Percentiles rank a stretch among this genome's conserved stretches.
These are phyloP conservation scores for Colletotrichum eleusines DNA, from an alignment of 2,329 filamentous ascomycete species.

Conservation along the genomic window DNA sequence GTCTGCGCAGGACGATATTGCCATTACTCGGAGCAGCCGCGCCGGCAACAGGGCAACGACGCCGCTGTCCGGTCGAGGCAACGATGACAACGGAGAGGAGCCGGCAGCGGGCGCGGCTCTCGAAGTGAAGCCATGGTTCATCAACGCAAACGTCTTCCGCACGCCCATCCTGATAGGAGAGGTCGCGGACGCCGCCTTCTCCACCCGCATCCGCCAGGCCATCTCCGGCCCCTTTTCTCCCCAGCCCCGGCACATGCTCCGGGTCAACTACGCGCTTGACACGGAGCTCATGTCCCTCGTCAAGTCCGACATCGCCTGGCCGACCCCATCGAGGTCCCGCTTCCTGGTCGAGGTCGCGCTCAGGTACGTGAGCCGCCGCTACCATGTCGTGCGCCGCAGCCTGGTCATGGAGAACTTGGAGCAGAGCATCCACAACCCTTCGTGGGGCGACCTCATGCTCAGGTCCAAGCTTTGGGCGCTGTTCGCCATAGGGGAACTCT, in stretches of 20 bases:
- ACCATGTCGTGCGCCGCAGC: conserved; percentile 56
- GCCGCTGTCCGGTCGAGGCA: conserved; percentile 14
- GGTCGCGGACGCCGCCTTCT: conserved; percentile 52
- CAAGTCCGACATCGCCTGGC: conserved; percentile 52
- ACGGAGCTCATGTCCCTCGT: conserved; percentile 47
- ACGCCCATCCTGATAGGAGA: conserved; percentile 52
- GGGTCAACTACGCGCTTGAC: conserved; percentile 51
- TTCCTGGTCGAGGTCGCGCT: conserved; percentile 56
- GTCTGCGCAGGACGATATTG: neutral
- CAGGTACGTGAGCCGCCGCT: conserved; percentile 53
- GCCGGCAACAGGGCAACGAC: conserved; percentile 15
- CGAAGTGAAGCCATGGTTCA: conserved; percentile 49
- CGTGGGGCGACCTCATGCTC: conserved; percentile 50
- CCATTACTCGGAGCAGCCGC: conserved; percentile 1
- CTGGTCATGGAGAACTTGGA: conserved; percentile 53
- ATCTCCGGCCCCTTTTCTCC: conserved; percentile 46
- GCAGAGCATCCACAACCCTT: conserved; percentile 51
- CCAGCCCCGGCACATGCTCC: conserved; percentile 49
- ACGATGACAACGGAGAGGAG: conserved; percentile 19
- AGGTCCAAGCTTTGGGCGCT: conserved; percentile 57
- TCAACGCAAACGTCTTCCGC: conserved; percentile 49
- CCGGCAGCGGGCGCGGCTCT: conserved; percentile 21
- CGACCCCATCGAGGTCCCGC: conserved; percentile 52
- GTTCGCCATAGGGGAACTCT: conserved; percentile 61
- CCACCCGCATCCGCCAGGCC: conserved; percentile 52